Evolutionary conservation across 345 rosid species (phyloP).

Genomic region (Litchi chinensis): DNA sequence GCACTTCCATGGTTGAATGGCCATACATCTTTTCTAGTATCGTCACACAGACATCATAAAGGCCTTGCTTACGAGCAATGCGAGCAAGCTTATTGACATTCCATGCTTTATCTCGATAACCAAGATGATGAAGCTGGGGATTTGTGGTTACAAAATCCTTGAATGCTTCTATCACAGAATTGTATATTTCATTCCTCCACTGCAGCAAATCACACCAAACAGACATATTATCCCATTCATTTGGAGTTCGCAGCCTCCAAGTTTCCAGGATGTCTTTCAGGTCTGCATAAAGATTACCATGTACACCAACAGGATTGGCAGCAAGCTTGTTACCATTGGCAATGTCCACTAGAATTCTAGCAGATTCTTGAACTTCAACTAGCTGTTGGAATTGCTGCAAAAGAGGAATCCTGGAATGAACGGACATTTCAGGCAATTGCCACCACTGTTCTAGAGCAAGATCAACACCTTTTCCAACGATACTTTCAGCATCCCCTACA

Average conservation of each 20-base stretch:
- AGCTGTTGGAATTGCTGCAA: slow-evolving; percentile 97
- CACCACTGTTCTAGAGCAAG: slow-evolving; percentile 98
- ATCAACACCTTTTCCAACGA: slow-evolving; percentile 91
- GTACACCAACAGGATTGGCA: slow-evolving; percentile 64
- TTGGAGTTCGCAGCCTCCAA: slow-evolving; percentile 98
- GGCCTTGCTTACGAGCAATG: slow-evolving; percentile 96
- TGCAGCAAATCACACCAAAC: slow-evolving; percentile 96
- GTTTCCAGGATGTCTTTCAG: slow-evolving; percentile 97
- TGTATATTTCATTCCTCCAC: slow-evolving; percentile 99
- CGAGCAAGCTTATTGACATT: slow-evolving; percentile 97
- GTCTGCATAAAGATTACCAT: slow-evolving; percentile 86
- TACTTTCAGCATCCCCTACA: slow-evolving; percentile 89
- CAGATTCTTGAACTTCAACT: slow-evolving; percentile 97
- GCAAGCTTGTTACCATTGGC: slow-evolving; percentile 82
- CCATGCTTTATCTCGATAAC: slow-evolving; percentile 99
- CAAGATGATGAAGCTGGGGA: slow-evolving; percentile 92
- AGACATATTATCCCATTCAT: slow-evolving; percentile 98
- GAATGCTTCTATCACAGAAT: slow-evolving; percentile 89
- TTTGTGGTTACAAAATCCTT: slow-evolving; percentile 75
- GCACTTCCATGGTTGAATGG: slow-evolving; percentile 98
- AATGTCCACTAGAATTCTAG: slow-evolving; percentile 85
- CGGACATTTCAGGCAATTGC: slow-evolving; percentile 99
- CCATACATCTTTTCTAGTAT: slow-evolving; percentile 98
- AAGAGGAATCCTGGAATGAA: slow-evolving; percentile 92
- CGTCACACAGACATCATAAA: slow-evolving; percentile 87